Evolutionary conservation across 257 asterid species (phyloP), one percentile per base, ranked within the genome.

Genomic region (Paulownia fortunei): DNA sequence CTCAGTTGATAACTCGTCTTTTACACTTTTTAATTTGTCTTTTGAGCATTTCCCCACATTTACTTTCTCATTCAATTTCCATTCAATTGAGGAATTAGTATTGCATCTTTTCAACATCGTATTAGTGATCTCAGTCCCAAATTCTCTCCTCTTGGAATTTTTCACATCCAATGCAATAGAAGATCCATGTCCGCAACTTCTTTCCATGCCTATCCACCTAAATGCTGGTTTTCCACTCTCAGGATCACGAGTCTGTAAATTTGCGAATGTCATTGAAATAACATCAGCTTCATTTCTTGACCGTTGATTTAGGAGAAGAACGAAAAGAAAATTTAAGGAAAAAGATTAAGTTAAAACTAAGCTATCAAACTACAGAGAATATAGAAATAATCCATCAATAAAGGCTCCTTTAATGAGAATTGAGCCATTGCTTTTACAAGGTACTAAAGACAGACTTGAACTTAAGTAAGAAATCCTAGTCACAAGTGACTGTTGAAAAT

Each of bases 201-300:
- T 83, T 62, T 49, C 84, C 49, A 69, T 68, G 46, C 89, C 92
- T 47, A 78, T 78, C 97, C 97, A 91, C 86, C 86, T 86, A 77
- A 86, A 88, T 77, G 90, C 94, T 56, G 94, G 89, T 81, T 88
- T 91, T 68, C 94, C 90, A 78, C 64, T 87, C 76, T 70, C 89
- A 9, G 91, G 88, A 77, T 86, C 86, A 7, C 90, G 91, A 32
- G 61, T 63, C 97, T 89, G 72, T 47, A 51, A 32, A 55, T 4
- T 56, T 21, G 16, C 58, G 26, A 21, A 55, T 41, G 39, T 69
- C 51, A 63, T 23, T 51, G 42, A 46, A 18, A 64, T 70, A 16
- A 59, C 7, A 59, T 75, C 60, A 70, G 61, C 56, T 59, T 61
- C n/a, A n/a, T n/a, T 13, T 55, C 9, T 41, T 68, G 15, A 58